A percentile compares a stretch with the other conserved stretches of the same genome.
These are phyloP conservation scores for Aspergillus aculeatinus DNA, from an alignment of 2,329 filamentous ascomycete genomes.

Conservation along the genomic window DNA sequence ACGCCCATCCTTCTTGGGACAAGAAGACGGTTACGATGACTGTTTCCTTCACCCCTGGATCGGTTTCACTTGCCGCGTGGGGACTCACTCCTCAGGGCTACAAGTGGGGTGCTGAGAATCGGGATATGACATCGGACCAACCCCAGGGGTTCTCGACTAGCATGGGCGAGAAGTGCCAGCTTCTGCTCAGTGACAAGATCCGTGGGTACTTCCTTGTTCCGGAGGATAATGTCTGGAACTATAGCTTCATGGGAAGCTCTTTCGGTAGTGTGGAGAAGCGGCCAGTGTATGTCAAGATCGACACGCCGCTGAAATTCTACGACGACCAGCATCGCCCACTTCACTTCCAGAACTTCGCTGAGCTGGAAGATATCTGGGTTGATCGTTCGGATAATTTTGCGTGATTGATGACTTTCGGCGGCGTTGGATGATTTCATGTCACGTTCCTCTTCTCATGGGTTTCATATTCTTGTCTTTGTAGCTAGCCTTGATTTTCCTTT, in stretches of 20 bases:
- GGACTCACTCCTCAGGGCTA: slow-evolving; percentile 87
- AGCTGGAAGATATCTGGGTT: slow-evolving; percentile 95
- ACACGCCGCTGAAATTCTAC: slow-evolving; percentile 88
- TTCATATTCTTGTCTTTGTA: slow-evolving; percentile 15
- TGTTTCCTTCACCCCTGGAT: slow-evolving; percentile 94
- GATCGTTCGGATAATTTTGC: slow-evolving; percentile 92
- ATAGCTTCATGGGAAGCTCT: slow-evolving; percentile 91
- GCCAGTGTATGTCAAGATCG: slow-evolving; percentile 85
- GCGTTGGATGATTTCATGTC: slow-evolving; percentile 20
- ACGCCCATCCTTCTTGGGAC: slow-evolving; percentile 76
- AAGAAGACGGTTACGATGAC: slow-evolving; percentile 92
- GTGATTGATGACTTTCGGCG: slow-evolving; percentile 47
- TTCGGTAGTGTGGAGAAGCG: slow-evolving; percentile 91
- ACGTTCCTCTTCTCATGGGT: background rate
- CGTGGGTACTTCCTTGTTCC: slow-evolving; percentile 95
- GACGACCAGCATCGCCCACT: slow-evolving; percentile 86
- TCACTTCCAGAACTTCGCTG: slow-evolving; percentile 96
- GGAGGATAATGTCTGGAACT: slow-evolving; percentile 90
- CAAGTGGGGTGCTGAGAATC: slow-evolving; percentile 97
- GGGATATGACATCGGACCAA: slow-evolving; percentile 86
- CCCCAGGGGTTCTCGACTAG: slow-evolving; percentile 87
- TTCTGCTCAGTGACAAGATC: slow-evolving; percentile 89
- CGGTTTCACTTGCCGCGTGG: slow-evolving; percentile 92
- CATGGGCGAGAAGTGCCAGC: slow-evolving; percentile 94
- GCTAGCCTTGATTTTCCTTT: background rate